Base-by-base conservation (phyloP, 768 basidiomycete species). In the Cystobasidium tubakii region DNA sequence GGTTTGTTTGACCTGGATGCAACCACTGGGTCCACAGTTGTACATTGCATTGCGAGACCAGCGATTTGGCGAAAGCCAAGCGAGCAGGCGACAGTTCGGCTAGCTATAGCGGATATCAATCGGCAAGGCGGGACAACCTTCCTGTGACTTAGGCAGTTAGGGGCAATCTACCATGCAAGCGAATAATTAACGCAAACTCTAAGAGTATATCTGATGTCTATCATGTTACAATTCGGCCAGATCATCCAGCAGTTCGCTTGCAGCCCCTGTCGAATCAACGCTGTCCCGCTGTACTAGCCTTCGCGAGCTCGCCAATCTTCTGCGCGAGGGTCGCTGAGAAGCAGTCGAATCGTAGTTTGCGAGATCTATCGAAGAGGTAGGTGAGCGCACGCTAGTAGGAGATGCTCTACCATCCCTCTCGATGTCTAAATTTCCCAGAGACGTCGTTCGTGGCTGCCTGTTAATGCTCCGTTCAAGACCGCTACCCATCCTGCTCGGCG, bases 241-340 rank as follows among this genome's bases (percentile, higher is more conserved):
- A 6, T 15, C 15, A 39, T 39, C 39, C 15, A 6, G 39, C 15
- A 6, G 7, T 39, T 39, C 39, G 10, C 65, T 44, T 27, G 17
- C 27, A 9, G 42, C 65, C 12, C 65, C 42, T 4, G 46, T 27
- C 15, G 66, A 19, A 25, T 43, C 50, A 19, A 50, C 19, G 31
- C 33, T 55, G 19, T 53, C 66, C 17, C 66, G 55, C 17, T 36
- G n/a, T n/a, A 43, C 2, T 21, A 54, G 15, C 29, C 54, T 12
- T 31, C 69, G 23, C 13, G 69, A 71, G 42, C 69, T 71, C 12
- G 69, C 55, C n/a, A 71, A 21, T 31, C 39, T 71, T 29, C 69
- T 12, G 2, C 69, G 54, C 54, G 23, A 25, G 6, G 33, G 69
- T 39, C 55, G 9, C 42, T 63, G 62, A 6, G 62, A n/a, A 13